Evolutionary conservation across 2,329 filamentous ascomycete genomes (phyloP).

Genomic region (Helotiales sp.): DNA sequence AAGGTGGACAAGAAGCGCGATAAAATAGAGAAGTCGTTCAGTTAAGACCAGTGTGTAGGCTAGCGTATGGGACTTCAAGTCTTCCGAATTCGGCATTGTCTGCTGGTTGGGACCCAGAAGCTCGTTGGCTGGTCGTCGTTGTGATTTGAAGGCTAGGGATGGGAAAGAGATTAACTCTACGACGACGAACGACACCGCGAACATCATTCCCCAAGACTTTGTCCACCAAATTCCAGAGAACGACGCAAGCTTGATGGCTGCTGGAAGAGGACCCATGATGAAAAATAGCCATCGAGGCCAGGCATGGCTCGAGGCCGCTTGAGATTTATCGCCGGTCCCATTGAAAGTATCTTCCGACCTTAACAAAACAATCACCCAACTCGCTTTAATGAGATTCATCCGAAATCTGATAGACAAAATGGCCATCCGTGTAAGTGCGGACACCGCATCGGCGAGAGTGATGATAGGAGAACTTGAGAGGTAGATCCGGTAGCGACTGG

Average conservation of each 20-base stretch:
- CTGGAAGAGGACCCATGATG: conserved; percentile 20
- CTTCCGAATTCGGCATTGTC: background rate
- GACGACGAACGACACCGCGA: conserved; percentile 17
- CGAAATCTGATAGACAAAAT: background rate
- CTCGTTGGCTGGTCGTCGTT: background rate
- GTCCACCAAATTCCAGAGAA: conserved; percentile 24
- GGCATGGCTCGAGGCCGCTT: background rate
- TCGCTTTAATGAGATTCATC: background rate
- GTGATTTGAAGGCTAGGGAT: background rate
- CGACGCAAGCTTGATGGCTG: conserved; percentile 29
- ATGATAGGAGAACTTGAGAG: conserved; percentile 28
- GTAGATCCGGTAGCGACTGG: conserved; percentile 22
- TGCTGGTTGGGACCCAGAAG: background rate
- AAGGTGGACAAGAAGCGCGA: background rate
- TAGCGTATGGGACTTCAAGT: background rate
- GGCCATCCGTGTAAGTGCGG: conserved; percentile 13
- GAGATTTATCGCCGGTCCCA: background rate
- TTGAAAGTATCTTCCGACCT: background rate
- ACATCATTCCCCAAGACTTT: conserved; percentile 26
- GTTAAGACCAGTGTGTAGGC: background rate
- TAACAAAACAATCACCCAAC: background rate
- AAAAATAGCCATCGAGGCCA: conserved; percentile 29
- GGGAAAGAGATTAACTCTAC: conserved; percentile 11
- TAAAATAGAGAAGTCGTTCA: background rate
- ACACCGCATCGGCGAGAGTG: conserved; percentile 25